A percentile compares a stretch with the other conserved stretches of the same genome.
phyloP scores from a whole-genome alignment of 495 filamentous ascomycete species.

The Parathielavia appendiculata region DNA sequence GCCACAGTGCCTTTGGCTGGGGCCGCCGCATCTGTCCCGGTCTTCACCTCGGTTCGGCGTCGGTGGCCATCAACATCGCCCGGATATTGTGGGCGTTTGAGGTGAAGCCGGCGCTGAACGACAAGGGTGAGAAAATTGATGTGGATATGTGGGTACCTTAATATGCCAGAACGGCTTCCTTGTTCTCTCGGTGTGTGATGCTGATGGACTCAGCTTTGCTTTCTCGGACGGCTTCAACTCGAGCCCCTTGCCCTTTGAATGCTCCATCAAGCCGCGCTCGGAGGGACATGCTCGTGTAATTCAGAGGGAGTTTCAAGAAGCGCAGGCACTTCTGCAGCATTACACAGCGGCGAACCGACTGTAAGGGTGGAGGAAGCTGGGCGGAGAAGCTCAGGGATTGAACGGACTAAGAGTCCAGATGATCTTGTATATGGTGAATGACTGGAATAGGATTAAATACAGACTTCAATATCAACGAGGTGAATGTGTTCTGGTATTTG shows the following conservation, averaged over 20 bases:
- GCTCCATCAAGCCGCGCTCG: slow-evolving; percentile 39
- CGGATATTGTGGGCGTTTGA: slow-evolving; percentile 50
- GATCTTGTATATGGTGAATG: no score
- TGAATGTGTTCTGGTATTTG: neutral
- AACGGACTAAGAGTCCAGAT: no score
- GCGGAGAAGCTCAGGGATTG: no score
- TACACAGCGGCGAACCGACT: slow-evolving; percentile 18
- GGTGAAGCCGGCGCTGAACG: slow-evolving; percentile 42
- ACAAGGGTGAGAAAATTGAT: slow-evolving; percentile 42
- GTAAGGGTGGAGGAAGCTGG: neutral
- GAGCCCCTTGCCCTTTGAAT: slow-evolving; percentile 45
- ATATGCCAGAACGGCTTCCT: neutral
- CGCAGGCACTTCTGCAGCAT: slow-evolving; percentile 26
- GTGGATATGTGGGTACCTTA: slow-evolving; percentile 43
- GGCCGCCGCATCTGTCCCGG: slow-evolving; percentile 55
- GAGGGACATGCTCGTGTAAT: slow-evolving; percentile 28
- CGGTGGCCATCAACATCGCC: slow-evolving; percentile 48
- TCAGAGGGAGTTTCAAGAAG: slow-evolving; percentile 30
- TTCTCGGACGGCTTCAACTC: slow-evolving; percentile 51
- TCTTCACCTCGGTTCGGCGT: slow-evolving; percentile 47
- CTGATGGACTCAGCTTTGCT: slow-evolving; percentile 35
- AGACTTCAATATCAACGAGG: neutral
- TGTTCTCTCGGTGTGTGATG: neutral
- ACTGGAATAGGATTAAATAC: no score
- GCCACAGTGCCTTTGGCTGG: slow-evolving; percentile 56